Conservation (phyloP, 1,139 yeast species). For the Pneumocystis carinii region DNA sequence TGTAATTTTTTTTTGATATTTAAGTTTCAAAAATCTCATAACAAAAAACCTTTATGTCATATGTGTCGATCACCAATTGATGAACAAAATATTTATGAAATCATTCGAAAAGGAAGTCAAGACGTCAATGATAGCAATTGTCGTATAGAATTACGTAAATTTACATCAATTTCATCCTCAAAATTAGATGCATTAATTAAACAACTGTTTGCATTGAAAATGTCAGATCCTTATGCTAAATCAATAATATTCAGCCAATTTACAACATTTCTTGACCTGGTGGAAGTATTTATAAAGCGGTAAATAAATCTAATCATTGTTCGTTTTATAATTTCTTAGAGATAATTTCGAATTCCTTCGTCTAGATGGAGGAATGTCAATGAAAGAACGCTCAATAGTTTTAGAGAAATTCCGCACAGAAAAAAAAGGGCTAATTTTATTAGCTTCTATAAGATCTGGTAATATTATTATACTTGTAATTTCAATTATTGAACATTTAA, state of each 20-base stretch:
- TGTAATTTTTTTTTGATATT: not conserved
- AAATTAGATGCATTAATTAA: slow-evolving; percentile 57
- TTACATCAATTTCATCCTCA: slow-evolving; percentile 33
- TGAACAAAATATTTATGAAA: slow-evolving; percentile 19
- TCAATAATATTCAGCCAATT: slow-evolving; percentile 87
- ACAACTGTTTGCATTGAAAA: slow-evolving; percentile 41
- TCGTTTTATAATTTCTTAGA: not conserved
- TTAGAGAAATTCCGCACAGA: slow-evolving; percentile 38
- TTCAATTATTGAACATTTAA: not conserved
- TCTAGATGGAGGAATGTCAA: slow-evolving; percentile 67
- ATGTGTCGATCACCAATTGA: slow-evolving; percentile 26
- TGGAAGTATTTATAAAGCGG: slow-evolving; percentile 43
- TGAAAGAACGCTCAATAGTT: slow-evolving; percentile 51
- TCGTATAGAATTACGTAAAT: slow-evolving; percentile 17
- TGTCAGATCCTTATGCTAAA: slow-evolving; percentile 48
- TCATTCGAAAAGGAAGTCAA: slow-evolving; percentile 15
- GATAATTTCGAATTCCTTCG: slow-evolving; percentile 38
- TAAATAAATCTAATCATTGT: slow-evolving; percentile 11
- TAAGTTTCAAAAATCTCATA: slow-evolving; percentile 23
- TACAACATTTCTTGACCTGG: slow-evolving; percentile 63
- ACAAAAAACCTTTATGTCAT: slow-evolving; percentile 25
- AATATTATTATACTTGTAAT: slow-evolving; percentile 21
- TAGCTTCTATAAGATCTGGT: slow-evolving; percentile 79
- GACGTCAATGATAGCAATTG: slow-evolving; percentile 15
- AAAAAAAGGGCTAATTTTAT: slow-evolving; percentile 35